Percentiles rank a stretch among this genome's conserved stretches.
Conservation (phyloP, 176 grass and related monocot species). For the Zizania latifolia region DNA sequence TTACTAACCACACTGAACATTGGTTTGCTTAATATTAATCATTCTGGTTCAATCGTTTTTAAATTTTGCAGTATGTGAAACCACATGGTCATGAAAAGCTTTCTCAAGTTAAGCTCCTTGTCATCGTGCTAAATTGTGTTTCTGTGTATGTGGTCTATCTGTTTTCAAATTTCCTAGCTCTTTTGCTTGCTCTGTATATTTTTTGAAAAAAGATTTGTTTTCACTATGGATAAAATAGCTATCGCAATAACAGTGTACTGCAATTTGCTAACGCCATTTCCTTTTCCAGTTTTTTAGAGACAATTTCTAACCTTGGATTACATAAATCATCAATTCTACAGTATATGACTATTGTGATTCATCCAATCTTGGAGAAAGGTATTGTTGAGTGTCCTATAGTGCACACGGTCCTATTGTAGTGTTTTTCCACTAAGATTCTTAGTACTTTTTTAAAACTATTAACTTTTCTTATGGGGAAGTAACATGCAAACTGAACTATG, state of each 20-base stretch:
- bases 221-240: too few species aligned
- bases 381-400: slow-evolving; percentile 64
- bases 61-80: slow-evolving; percentile 65
- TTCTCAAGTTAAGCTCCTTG: slow-evolving; percentile 94
- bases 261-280: background rate
- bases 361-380: slow-evolving; percentile 79
- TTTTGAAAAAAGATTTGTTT: too few species aligned
- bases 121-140: slow-evolving; percentile 17
- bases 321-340: slow-evolving; percentile 69
- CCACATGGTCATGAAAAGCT: too few species aligned
- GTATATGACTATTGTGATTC: slow-evolving; percentile 68
- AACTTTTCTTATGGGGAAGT: background rate
- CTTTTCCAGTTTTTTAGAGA: slow-evolving; percentile 62
- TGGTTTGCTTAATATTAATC: background rate
- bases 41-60: slow-evolving; percentile 26
- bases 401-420: slow-evolving; percentile 71
- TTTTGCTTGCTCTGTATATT: too few species aligned
- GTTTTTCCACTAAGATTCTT: slow-evolving; percentile 71
- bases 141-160: background rate
- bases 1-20: too few species aligned
- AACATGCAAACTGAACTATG: too few species aligned
- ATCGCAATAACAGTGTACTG: background rate
- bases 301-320: slow-evolving; percentile 85
- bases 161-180: background rate
- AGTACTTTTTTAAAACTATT: too few species aligned